Evolutionary conservation across 164 flowering plant species (phyloP).

Genomic region (Hamamelis virginiana): DNA sequence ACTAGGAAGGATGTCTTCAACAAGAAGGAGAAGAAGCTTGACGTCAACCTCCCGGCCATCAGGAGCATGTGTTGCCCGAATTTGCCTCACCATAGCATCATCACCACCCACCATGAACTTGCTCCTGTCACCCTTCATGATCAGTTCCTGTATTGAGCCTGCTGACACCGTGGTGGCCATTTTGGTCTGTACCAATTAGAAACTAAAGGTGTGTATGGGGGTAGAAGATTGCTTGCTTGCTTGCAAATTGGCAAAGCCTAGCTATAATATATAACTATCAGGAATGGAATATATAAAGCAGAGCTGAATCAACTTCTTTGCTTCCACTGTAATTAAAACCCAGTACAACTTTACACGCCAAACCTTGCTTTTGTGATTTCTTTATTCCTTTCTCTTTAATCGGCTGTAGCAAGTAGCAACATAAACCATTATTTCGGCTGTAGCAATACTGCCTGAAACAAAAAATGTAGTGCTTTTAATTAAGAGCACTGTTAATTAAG

Average conservation of each 20-base stretch:
- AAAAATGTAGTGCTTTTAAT: no score
- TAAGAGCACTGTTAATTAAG: no score
- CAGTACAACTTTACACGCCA: background rate
- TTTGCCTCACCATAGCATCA: conserved; percentile 22
- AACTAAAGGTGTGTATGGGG: no score
- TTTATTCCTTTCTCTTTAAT: no score
- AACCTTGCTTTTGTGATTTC: background rate
- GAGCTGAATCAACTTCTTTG: conserved; percentile 21
- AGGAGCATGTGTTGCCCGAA: conserved; percentile 31
- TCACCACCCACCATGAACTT: conserved; percentile 23
- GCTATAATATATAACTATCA: background rate
- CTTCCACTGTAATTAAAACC: conserved; percentile 11
- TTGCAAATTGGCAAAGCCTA: background rate
- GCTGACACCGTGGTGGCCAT: conserved; percentile 1
- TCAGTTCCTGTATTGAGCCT: background rate
- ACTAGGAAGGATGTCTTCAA: conserved; percentile 29
- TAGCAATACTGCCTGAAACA: no score
- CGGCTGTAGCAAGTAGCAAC: no score
- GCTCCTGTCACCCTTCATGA: background rate
- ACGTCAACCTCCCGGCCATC: conserved; percentile 29
- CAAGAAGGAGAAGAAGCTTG: conserved; percentile 26
- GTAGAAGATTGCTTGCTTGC: background rate
- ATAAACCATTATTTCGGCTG: no score
- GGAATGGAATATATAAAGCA: conserved; percentile 8
- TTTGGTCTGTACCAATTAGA: background rate